These are phyloP conservation scores for Paramecium sonneborni DNA, from an alignment of 73 alveolate species.

Conservation along the genomic window DNA sequence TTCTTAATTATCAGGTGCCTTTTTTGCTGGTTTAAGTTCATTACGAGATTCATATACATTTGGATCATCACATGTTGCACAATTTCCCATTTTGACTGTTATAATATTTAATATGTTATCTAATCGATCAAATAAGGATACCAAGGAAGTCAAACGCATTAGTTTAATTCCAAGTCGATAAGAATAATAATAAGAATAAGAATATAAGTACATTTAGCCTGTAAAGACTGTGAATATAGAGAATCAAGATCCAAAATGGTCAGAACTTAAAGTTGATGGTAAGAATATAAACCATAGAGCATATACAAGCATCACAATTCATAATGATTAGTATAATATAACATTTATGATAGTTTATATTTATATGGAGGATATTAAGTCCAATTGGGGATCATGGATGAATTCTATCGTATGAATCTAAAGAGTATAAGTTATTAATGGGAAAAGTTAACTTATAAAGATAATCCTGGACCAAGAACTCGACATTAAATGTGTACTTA, in stretches of 20 bases:
- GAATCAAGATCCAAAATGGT: conserved; percentile 64
- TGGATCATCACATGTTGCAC: conserved; percentile 38
- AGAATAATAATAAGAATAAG: not conserved
- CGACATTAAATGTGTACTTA: not conserved
- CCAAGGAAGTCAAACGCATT: conserved; percentile 36
- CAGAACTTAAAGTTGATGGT: conserved; percentile 58
- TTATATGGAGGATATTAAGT: conserved; percentile 66
- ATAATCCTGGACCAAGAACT: conserved; percentile 60
- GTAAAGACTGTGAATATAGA: not conserved
- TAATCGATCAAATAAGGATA: conserved; percentile 14
- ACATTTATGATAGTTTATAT: not conserved
- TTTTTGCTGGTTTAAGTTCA: not conserved
- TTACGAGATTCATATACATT: not conserved
- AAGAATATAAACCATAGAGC: conserved; percentile 61
- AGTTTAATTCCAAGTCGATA: conserved; percentile 17
- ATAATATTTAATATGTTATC: not conserved
- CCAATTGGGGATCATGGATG: conserved; percentile 59
- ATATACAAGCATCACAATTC: conserved; percentile 7
- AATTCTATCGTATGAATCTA: conserved; percentile 55
- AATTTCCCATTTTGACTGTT: conserved; percentile 48
- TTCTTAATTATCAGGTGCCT: not conserved
- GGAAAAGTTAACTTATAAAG: conserved; percentile 45
- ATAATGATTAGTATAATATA: conserved; percentile 49
- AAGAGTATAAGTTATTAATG: conserved; percentile 3
- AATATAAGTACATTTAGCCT: conserved; percentile 27